Conservation (phyloP, 192 early-diverging fungal genomes). For the Coemansia sp. region DNA sequence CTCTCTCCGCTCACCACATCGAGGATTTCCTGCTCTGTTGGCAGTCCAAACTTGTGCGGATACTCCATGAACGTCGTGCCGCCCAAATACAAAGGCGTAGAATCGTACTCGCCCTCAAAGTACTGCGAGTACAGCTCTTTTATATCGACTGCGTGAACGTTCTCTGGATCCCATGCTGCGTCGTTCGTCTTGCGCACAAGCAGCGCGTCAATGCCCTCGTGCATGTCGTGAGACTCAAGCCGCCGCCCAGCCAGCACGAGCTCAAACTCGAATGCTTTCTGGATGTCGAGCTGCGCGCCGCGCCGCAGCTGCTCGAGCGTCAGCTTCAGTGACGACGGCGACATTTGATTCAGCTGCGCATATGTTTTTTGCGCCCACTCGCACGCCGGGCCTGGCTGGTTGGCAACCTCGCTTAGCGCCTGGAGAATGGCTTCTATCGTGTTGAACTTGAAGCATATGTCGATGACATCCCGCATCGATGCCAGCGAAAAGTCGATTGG, state of each 20-base stretch:
- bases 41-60: slow-evolving; percentile 65
- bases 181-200: slow-evolving; percentile 67
- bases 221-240: slow-evolving; percentile 76
- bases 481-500: slow-evolving; percentile 40
- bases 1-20: slow-evolving; percentile 64
- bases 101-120: slow-evolving; percentile 48
- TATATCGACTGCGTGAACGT: slow-evolving; percentile 56
- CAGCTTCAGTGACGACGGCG: slow-evolving; percentile 87
- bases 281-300: slow-evolving; percentile 67
- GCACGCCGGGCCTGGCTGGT: slow-evolving; percentile 5
- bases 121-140: slow-evolving; percentile 57
- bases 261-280: slow-evolving; percentile 84
- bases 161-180: slow-evolving; percentile 72
- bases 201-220: slow-evolving; percentile 80
- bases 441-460: slow-evolving; percentile 82
- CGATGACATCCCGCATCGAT: slow-evolving; percentile 65
- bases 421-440: slow-evolving; percentile 81
- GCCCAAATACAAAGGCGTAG: slow-evolving; percentile 37
- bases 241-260: slow-evolving; percentile 77
- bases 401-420: slow-evolving; percentile 73
- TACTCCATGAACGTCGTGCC: slow-evolving; percentile 54
- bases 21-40: slow-evolving; percentile 66
- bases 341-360: slow-evolving; percentile 62
- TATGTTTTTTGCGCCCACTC: slow-evolving; percentile 72
- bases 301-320: slow-evolving; percentile 79